Conservation (phyloP, 164 flowering plant species). For the Piper longum region DNA sequence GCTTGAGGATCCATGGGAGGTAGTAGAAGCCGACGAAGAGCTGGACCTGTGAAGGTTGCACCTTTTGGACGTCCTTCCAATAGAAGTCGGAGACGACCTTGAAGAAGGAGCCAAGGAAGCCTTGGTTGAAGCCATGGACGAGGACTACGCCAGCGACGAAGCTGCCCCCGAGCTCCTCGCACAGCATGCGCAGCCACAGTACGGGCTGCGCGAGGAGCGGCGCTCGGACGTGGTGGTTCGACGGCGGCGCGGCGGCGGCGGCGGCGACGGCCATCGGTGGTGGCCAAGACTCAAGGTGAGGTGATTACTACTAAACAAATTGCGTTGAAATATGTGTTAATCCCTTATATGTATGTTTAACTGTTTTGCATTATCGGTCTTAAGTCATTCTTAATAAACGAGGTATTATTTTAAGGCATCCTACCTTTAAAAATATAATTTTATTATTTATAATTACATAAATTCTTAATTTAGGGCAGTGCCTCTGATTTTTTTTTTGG, state of each 20-base stretch:
- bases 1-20: slow-evolving; percentile 69
- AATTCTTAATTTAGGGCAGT: no score
- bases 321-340: no score
- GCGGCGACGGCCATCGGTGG: background rate
- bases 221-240: background rate
- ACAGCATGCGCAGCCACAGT: slow-evolving; percentile 52
- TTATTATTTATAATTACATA: no score
- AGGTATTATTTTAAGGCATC: no score
- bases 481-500: no score
- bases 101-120: slow-evolving; percentile 44
- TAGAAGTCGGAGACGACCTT: slow-evolving; percentile 53
- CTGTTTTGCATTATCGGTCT: no score
- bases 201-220: slow-evolving; percentile 25
- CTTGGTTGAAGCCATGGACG: slow-evolving; percentile 69
- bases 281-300: no score
- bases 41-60: slow-evolving; percentile 64
- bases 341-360: no score
- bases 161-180: slow-evolving; percentile 26
- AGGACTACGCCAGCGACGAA: slow-evolving; percentile 44
- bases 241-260: background rate
- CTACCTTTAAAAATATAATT: no score
- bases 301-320: no score
- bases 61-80: slow-evolving; percentile 71
- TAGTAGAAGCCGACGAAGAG: slow-evolving; percentile 39
- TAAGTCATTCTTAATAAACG: no score